Base-by-base conservation (phyloP, 371 early-diverging fungal species). In the Vairimorpha necatrix region DNA sequence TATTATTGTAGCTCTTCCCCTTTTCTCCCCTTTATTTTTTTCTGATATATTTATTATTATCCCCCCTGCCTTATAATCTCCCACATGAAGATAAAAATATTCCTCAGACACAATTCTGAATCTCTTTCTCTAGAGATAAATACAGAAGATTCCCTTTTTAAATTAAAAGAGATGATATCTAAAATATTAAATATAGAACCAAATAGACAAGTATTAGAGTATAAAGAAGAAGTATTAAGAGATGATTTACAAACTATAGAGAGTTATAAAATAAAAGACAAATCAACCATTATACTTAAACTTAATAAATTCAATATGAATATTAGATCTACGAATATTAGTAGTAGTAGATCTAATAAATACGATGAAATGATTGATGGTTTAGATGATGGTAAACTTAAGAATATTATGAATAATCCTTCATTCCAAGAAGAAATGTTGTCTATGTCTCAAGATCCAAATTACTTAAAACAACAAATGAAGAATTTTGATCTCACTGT, bases 401-500 rank as follows among this genome's bases (percentile, higher is more conserved):
- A 70, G 47, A 74, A 68, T 65, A 72, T 84, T 46, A 54, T 86
- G 71, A 84, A 84, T 66, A 79, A 69, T 65, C 66, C 78, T 18
- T 60, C 73, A 28, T 54, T 82, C 20, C 56, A 78, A 14, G 86
- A 86, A 34, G 85, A 86, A 46, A 72, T 86, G 61, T 76, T 80
- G 34, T 80, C 77, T 38, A 39, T 86, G 65, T 66, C 80, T 20
- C 74, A 69, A 36, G 77, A 84, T 66, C 80, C 82, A 14, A 80
- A 84, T 38, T 84, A 86, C 71, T 77, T 83, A 76, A 83, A 82
- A 36, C 56, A 74, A 38, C 83, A 82, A 65, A 62, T 84, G 76
- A 82, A 84, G 67, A 86, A 86, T 60, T 80, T 75, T 16, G 86
- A 86, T 61, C 48, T 86, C 58, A 78, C 84, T n/a, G 83, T 86